Percentiles rank a stretch among this genome's conserved stretches.
Conservation (phyloP, 345 rosid species). For the Acer saccharum region DNA sequence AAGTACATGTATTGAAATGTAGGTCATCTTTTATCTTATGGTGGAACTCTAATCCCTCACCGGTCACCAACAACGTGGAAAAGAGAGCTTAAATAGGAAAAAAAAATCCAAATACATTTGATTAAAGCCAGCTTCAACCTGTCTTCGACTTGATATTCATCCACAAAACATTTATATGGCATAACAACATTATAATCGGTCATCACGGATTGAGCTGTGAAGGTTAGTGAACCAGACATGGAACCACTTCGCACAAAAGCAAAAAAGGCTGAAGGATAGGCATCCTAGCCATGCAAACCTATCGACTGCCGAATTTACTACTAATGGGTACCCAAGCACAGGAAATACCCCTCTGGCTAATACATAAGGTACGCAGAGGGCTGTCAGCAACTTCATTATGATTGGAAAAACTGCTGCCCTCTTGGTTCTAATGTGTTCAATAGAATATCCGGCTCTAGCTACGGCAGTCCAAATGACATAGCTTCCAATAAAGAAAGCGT, state of each 20-base stretch:
- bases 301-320: slow-evolving; percentile 91
- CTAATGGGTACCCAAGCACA: slow-evolving; percentile 83
- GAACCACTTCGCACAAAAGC: slow-evolving; percentile 84
- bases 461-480: slow-evolving; percentile 69
- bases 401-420: slow-evolving; percentile 81
- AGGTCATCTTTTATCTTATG: too few species aligned
- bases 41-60: too few species aligned
- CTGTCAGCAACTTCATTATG: slow-evolving; percentile 91
- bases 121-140: neutral
- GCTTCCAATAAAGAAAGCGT: too few species aligned
- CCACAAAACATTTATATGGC: neutral
- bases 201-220: slow-evolving; percentile 95
- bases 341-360: slow-evolving; percentile 92
- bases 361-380: slow-evolving; percentile 88
- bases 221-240: slow-evolving; percentile 98
- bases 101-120: neutral
- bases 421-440: slow-evolving; percentile 76
- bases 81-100: too few species aligned
- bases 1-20: too few species aligned
- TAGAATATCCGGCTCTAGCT: slow-evolving; percentile 84
- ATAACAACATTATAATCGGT: slow-evolving; percentile 33
- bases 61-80: too few species aligned
- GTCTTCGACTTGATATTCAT: neutral
- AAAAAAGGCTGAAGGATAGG: slow-evolving; percentile 66
- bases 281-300: slow-evolving; percentile 97